Evolutionary conservation across 371 early-diverging fungal genomes (phyloP), one percentile per base, ranked within the genome.

Genomic region (Mortierella sp.): DNA sequence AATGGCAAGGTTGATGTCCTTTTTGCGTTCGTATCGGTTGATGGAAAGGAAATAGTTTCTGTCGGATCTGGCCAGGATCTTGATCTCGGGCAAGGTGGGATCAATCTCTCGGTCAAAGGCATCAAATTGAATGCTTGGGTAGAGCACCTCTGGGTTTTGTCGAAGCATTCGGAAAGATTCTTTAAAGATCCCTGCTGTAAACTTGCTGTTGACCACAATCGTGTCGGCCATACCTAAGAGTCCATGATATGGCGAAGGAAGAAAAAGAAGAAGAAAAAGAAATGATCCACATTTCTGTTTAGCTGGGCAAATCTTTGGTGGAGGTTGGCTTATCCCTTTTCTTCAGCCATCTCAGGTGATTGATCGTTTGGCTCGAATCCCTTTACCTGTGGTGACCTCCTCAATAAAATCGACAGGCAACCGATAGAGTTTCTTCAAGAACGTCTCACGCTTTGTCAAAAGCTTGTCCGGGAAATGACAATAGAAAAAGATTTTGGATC

Each of bases 391-490:
- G 1, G 97, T 94, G 52, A 83, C 65, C 75, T 95, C 96, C 81
- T 98, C 99, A 1, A 96, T 63, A 16, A 72, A 75, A 81, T 98
- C 98, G 58, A 98, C 85, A 0, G 94, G 95, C 0, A 84, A 46
- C 15, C 99, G 88, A 71, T 98, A 98, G 0, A 95, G 29, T 28
- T 77, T 76, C 75, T 93, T 93, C n/a, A 92, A 53, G 23, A 83
- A 28, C 4, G 91, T 86, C 28, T 87, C 85, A 4, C 93, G 89
- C 52, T 82, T 81, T 16, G 95, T 88, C 58, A 95, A 81, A 19
- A 96, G 85, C 73, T 94, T 91, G 74, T 98, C 99, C 0, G 99
- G 99, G 75, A 95, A 97, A 70, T 98, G 99, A 80, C 99, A 97
- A 77, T 98, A 98, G 83, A 98, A 98, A 30, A 98, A 81, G 11